Base-by-base conservation (phyloP, 208 protist genomes). In the Leishmania martiniquensis region DNA sequence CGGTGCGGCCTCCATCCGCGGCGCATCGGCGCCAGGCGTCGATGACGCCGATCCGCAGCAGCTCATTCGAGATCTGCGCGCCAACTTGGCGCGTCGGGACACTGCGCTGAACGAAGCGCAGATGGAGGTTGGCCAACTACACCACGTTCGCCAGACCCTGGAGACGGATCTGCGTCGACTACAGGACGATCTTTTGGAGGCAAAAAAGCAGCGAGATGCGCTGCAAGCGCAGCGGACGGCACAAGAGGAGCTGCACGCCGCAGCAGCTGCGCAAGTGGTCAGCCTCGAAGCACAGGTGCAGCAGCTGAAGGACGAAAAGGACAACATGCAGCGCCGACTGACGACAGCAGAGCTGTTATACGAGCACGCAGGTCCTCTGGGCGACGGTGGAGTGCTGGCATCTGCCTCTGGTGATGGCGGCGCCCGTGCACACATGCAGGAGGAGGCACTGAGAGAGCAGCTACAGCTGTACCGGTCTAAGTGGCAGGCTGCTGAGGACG, bases 41-140 rank as follows among this genome's bases (percentile, higher is more conserved):
- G 81, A 85, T 17, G 32, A 69, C 45, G 42, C 69, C 37, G 76
- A 92, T 63, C 74, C 73, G 22, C 70, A 75, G 22, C 32, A 85
- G 57, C 81, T 93, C 25, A 84, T 93, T 57, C 79, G 81, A n/a
- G 90, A 96, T 54, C 84, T 96, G 22, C 89, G 93, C 25, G 81
- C 86, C 51, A 96, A 96, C 74, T 80, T 96, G 29, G 89, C 89
- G 0, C 79, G 84, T 7, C 93, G 93, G 10, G 93, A 96, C 81
- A 94, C 90, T 22, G 55, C 86, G 17, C 83, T 96, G 51, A 84
- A 91, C 45, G 81, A 76, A n/a, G 68, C 83, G 62, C 85, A 87
- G 34, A 76, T 93, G 76, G 87, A 96, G 59, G 60, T 83, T 22
- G 22, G 47, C 15, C 78, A 80, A 34, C 37, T 90, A 29, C 72